A percentile compares a stretch with the other conserved stretches of the same genome.
Conservation (phyloP, 2,329 filamentous ascomycete species). For the Alternaria angustiovoidea region DNA sequence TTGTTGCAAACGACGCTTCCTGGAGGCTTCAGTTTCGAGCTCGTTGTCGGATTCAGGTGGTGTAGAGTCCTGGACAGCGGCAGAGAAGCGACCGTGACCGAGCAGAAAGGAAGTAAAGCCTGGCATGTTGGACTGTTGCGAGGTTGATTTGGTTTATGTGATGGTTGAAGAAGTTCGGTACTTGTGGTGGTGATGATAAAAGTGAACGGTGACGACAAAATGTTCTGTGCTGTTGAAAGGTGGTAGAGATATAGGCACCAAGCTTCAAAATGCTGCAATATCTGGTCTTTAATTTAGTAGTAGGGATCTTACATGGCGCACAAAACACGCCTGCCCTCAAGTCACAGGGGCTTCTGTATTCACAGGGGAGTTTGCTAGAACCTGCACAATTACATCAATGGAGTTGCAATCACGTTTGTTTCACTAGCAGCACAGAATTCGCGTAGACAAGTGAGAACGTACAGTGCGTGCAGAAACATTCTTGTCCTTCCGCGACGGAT, state of each 20-base stretch:
- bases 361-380: not conserved
- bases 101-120: slow-evolving; percentile 8
- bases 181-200: not conserved
- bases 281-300: not conserved
- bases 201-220: not conserved
- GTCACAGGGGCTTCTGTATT: not conserved
- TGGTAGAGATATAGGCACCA: not conserved
- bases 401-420: not conserved
- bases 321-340: not conserved
- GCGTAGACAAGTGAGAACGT: not conserved
- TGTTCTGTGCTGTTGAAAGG: not conserved
- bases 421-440: not conserved
- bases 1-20: not conserved
- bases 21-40: not conserved
- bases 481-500: not conserved
- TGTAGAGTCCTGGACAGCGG: not conserved
- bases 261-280: not conserved
- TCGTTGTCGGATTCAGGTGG: not conserved
- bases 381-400: not conserved
- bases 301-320: not conserved
- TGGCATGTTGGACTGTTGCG: not conserved
- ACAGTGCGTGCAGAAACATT: not conserved
- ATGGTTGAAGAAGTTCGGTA: not conserved
- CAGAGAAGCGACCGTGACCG: not conserved
- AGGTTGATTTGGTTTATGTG: not conserved